phyloP scores from a whole-genome alignment of 2,329 filamentous ascomycete genomes.

The Penicillium freii region DNA sequence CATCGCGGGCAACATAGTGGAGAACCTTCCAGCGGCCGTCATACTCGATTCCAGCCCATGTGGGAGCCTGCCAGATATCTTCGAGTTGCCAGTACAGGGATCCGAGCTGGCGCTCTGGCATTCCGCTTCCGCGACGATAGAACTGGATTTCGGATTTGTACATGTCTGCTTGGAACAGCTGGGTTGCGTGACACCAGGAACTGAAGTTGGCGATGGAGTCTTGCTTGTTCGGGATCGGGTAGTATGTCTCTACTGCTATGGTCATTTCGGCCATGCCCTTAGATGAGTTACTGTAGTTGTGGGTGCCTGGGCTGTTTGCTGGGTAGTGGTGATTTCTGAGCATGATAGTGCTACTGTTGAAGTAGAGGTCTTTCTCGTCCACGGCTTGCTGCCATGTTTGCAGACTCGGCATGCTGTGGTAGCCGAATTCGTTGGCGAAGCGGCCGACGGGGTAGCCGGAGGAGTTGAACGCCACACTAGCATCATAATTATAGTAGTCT shows the following conservation, averaged over 20 bases:
- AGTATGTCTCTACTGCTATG: slow-evolving; percentile 54
- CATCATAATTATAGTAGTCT: slow-evolving; percentile 61
- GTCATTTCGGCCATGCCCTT: slow-evolving; percentile 57
- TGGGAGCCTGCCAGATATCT: slow-evolving; percentile 64
- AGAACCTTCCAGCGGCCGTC: slow-evolving; percentile 63
- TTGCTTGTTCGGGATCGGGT: slow-evolving; percentile 55
- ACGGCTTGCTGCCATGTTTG: slow-evolving; percentile 59
- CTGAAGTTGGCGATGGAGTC: slow-evolving; percentile 59
- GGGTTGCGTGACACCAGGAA: slow-evolving; percentile 61
- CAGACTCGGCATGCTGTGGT: slow-evolving; percentile 61
- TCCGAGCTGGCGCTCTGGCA: slow-evolving; percentile 58
- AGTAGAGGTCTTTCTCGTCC: slow-evolving; percentile 51
- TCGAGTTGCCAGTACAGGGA: slow-evolving; percentile 65
- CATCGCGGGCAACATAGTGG: slow-evolving; percentile 58
- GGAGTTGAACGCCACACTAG: slow-evolving; percentile 53
- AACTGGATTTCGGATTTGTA: slow-evolving; percentile 61
- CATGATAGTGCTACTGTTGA: slow-evolving; percentile 57
- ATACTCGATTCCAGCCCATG: slow-evolving; percentile 64
- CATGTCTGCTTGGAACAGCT: slow-evolving; percentile 64
- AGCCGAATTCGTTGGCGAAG: slow-evolving; percentile 65
- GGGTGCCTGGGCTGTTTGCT: slow-evolving; percentile 47
- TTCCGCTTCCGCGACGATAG: slow-evolving; percentile 59
- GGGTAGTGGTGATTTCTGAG: slow-evolving; percentile 62
- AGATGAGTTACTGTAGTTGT: slow-evolving; percentile 41
- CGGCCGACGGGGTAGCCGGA: slow-evolving; percentile 57